Base-by-base conservation (phyloP, 495 filamentous ascomycete species). In the Daldinia childiae region DNA sequence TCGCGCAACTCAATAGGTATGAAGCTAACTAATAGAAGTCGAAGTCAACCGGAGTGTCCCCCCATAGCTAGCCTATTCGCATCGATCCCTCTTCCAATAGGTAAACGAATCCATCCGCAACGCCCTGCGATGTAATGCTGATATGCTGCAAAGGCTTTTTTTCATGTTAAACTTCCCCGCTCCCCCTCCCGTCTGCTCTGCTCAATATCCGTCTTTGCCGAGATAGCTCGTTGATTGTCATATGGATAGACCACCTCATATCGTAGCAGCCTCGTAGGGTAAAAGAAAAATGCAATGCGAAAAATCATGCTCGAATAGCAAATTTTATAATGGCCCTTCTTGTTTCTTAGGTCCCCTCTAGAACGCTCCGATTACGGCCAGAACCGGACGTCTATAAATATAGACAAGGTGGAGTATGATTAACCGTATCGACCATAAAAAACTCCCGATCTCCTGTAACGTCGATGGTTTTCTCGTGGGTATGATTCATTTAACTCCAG, bases 381-480 rank as follows among this genome's bases (percentile, higher is more conserved):
- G 45, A 29, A 64, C 27, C 68, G 62, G 65, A 64, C 50, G 51
- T 14, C 52, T 52, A 50, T 62, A 58, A 50, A 64, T 68, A 65
- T 65, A 68, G 62, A 78, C 56, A 54, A 68, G 71, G 60, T 61
- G 71, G 68, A 69, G 64, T 27, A 62, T 67, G 26, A 56, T 65
- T 64, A 66, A 52, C 29, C 57, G 36, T 71, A 41, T 64, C 69
- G 74, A 68, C 74, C 75, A 41, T 73, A 57, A 43, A 78, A 78
- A 78, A 78, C 71, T 72, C 71, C 74, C 41, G 50, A 58, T 71
- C 64, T 71, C 76, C 76, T 72, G 70, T 76, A 76, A 77, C 39
- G 62, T 64, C 62, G 66, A 78, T 74, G 74, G 71, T 78, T 76
- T 73, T 77, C 56, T 77, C 58, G 59, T 68, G 76, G 76, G 76